phyloP scores from a whole-genome alignment of 495 filamentous ascomycete species.

The Penicillium salamii region DNA sequence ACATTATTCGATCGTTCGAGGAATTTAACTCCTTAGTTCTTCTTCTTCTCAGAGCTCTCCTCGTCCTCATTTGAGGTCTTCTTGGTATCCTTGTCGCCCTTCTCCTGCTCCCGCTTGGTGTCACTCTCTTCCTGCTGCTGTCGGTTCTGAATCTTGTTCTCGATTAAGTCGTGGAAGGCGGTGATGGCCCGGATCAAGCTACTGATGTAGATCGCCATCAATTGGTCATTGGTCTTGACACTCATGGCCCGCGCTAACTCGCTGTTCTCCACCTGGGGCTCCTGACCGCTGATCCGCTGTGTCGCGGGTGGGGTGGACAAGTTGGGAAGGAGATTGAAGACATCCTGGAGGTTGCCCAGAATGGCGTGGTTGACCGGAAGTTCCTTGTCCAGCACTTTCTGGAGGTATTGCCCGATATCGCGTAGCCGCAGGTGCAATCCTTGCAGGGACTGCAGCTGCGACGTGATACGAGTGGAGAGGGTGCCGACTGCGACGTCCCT shows the following conservation, averaged over 20 bases:
- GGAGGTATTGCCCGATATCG: constrained; percentile 91
- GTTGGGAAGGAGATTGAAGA: constrained; percentile 98
- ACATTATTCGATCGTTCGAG: constrained; percentile 29
- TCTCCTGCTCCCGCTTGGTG: constrained; percentile 69
- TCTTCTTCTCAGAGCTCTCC: constrained; percentile 55
- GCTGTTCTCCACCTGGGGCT: constrained; percentile 58
- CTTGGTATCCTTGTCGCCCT: constrained; percentile 64
- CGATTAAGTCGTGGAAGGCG: constrained; percentile 97
- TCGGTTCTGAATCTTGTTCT: constrained; percentile 99
- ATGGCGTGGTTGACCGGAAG: constrained; percentile 97
- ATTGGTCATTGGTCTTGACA: constrained; percentile 97
- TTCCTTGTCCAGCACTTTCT: constrained; percentile 89
- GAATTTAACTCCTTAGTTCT: constrained; percentile 39
- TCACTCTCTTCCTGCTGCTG: constrained; percentile 96
- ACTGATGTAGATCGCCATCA: constrained; percentile 96
- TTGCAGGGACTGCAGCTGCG: constrained; percentile 95
- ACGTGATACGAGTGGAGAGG: constrained; percentile 95
- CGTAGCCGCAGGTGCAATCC: constrained; percentile 92
- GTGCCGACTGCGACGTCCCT: constrained; percentile 96
- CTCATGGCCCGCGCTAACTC: constrained; percentile 94
- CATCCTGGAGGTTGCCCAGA: constrained; percentile 94
- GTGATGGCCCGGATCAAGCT: constrained; percentile 96
- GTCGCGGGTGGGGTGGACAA: constrained; percentile 75
- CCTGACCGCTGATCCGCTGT: constrained; percentile 45
- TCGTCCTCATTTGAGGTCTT: constrained; percentile 62